Base-by-base conservation (phyloP, 306 rosid genomes). In the Sechiopsis laciniata region DNA sequence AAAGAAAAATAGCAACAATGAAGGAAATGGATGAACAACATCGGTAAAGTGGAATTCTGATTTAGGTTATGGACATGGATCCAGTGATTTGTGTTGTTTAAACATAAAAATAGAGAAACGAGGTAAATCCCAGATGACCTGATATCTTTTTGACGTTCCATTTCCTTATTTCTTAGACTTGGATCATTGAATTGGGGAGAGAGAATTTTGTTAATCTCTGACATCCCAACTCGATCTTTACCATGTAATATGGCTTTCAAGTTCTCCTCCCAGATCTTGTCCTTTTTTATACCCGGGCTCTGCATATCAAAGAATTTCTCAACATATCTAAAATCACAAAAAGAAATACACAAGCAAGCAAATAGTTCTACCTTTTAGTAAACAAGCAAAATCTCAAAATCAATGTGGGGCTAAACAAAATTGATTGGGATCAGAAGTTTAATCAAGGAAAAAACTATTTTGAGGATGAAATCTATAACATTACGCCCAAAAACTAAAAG, bases 231-330 rank as follows among this genome's bases (percentile, higher is more conserved):
- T 17, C 80, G 78, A 17, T 11, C 82, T 69, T 83, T 89, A 12
- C 91, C 85, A 26, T 85, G 88, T 65, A 89, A 60, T 45, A 85
- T 59, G 0, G 82, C 75, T 42, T 83, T 83, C 81, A 89, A 76
- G 80, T 85, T 87, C 82, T 80, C 87, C 82, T 87, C 89, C 95
- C 85, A 85, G 35, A 77, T 75, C 75, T 77, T 74, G 77, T 89
- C 88, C 74, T 86, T 86, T 66, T 81, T 82, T 19, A 87, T 83
- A 51, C 91, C 89, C 50, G 91, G 95, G 79, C 87, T 84, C 91
- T 86, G 87, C 85, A 73, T 45, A 12, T 16, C 45, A 61, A 60
- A 48, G 19, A 72, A n/a, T 10, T 29, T 37, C 16, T 16, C 16
- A 37, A 32, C 60, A 42, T n/a, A 66, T 40, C 53, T 20, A 46